A percentile compares a stretch with the other conserved stretches of the same genome.
Evolutionary conservation across 495 filamentous ascomycete genomes (phyloP).

Genomic region (Tetracladium marchalianum): DNA sequence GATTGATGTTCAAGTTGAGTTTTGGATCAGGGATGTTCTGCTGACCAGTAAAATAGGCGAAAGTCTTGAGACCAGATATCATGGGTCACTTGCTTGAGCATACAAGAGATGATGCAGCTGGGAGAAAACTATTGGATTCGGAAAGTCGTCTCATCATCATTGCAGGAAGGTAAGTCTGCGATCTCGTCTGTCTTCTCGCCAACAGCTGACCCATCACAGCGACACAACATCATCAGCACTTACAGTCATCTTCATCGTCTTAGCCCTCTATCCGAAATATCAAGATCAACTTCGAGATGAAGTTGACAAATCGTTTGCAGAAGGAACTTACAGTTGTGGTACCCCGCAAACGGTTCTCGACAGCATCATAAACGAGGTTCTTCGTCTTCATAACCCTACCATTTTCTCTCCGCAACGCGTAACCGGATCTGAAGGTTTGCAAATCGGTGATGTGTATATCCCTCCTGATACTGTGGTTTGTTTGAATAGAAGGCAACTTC

Average conservation of each 20-base stretch:
- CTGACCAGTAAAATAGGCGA: not conserved
- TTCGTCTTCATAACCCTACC: constrained; percentile 37
- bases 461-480: constrained; percentile 32
- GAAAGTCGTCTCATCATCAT: constrained; percentile 10
- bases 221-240: constrained; percentile 10
- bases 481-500: constrained; percentile 15
- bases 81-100: constrained; percentile 6
- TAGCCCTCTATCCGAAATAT: not conserved
- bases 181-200: too few relatives aligned
- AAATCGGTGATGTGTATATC: constrained; percentile 36
- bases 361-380: constrained; percentile 42
- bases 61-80: constrained; percentile 2
- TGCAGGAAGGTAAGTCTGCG: constrained; percentile 6
- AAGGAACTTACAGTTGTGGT: constrained; percentile 13
- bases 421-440: constrained; percentile 34
- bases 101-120: not conserved
- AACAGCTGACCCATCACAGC: not conserved
- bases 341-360: constrained; percentile 24
- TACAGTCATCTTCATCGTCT: constrained; percentile 4
- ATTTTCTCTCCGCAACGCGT: constrained; percentile 23
- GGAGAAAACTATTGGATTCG: constrained; percentile 1
- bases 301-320: constrained; percentile 9
- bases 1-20: not conserved
- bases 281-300: not conserved
- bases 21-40: not conserved